phyloP scores from a whole-genome alignment of 2,329 filamentous ascomycete species.

The Cadophora gregata region DNA sequence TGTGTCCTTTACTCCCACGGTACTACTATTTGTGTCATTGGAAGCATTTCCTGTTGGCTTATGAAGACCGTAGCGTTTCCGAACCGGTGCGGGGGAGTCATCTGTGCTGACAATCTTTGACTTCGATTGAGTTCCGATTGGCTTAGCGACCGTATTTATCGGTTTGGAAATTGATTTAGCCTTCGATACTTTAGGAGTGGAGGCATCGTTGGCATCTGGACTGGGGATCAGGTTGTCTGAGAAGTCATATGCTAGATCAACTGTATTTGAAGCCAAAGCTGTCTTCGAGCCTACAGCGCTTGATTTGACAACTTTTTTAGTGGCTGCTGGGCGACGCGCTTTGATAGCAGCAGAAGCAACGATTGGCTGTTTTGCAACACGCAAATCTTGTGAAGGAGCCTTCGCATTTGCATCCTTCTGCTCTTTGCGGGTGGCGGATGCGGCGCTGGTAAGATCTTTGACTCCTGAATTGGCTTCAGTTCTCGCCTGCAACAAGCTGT shows the following conservation, averaged over 20 bases:
- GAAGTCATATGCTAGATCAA: not conserved
- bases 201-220: conserved; percentile 21
- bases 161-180: not conserved
- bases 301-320: not conserved
- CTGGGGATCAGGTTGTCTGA: conserved; percentile 7
- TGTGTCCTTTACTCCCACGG: not conserved
- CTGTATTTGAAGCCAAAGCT: not conserved
- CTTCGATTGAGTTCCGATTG: not conserved
- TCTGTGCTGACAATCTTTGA: not conserved
- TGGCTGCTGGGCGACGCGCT: not conserved
- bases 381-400: not conserved
- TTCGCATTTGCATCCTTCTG: not conserved
- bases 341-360: not conserved
- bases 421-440: not conserved
- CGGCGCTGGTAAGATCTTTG: not conserved
- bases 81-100: not conserved
- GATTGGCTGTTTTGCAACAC: not conserved
- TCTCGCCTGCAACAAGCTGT: not conserved
- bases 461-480: not conserved
- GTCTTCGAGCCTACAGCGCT: not conserved
- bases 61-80: conserved; percentile 3
- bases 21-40: not conserved
- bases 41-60: not conserved
- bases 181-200: conserved; percentile 15
- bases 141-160: not conserved